These are phyloP conservation scores for Phytophthora pinifolia DNA, from an alignment of 352 stramenopile genomes.

Conservation along the genomic window DNA sequence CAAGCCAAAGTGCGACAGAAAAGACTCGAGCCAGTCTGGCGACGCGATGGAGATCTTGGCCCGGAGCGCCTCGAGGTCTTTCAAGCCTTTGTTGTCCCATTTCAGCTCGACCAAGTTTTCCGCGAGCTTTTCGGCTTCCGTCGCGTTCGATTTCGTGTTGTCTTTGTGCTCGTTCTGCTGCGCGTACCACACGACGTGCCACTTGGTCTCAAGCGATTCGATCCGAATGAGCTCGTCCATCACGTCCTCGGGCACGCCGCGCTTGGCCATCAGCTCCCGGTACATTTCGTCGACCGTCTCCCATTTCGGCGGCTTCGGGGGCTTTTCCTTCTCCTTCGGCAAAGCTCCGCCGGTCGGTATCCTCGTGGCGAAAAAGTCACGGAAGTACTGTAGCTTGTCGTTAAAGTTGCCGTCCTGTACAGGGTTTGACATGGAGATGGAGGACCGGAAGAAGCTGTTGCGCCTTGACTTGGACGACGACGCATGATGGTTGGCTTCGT, in stretches of 20 bases:
- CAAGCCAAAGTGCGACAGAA: constrained; percentile 71
- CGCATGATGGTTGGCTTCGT: constrained; percentile 25
- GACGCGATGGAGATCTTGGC: constrained; percentile 72
- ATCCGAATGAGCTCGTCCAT: constrained; percentile 86
- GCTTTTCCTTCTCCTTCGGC: constrained; percentile 71
- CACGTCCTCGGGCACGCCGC: constrained; percentile 78
- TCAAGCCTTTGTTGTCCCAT: constrained; percentile 80
- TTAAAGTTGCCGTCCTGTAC: constrained; percentile 82
- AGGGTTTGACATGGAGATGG: constrained; percentile 58
- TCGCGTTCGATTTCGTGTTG: constrained; percentile 52
- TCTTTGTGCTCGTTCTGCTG: constrained; percentile 83
- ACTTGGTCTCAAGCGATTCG: constrained; percentile 84
- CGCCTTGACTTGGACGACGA: constrained; percentile 42
- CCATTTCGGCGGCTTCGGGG: constrained; percentile 48
- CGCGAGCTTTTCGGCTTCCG: constrained; percentile 62
- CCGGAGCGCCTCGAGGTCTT: constrained; percentile 68
- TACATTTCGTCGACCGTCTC: constrained; percentile 90
- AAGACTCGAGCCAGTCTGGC: constrained; percentile 77
- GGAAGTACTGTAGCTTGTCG: constrained; percentile 86
- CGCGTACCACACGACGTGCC: constrained; percentile 83
- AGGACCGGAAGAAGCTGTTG: constrained; percentile 77
- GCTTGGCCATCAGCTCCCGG: constrained; percentile 73
- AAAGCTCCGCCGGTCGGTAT: constrained; percentile 72
- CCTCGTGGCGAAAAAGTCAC: constrained; percentile 80
- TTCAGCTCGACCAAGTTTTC: constrained; percentile 82